Evolutionary conservation across 139 green algal species (phyloP).

Genomic region (Auxenochlorella protothecoides): DNA sequence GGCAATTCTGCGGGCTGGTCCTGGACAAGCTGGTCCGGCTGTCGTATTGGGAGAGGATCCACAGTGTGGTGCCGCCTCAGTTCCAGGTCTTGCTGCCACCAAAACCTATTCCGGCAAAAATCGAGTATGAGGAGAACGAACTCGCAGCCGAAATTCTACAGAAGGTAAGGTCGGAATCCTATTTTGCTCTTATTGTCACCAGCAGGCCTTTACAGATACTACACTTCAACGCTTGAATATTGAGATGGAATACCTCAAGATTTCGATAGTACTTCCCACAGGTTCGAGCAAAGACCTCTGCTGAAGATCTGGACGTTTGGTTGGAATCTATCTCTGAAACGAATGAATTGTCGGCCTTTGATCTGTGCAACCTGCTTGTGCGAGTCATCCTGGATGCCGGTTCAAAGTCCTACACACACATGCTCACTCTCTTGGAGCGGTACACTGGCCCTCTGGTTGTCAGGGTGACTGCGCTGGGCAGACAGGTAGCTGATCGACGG

Average conservation of each 20-base stretch:
- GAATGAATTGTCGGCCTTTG: too few relatives aligned
- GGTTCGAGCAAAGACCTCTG: constrained; percentile 13
- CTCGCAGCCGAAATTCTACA: too few relatives aligned
- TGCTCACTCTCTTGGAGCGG: constrained; percentile 63
- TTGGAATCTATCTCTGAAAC: background rate
- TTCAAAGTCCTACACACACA: constrained; percentile 75
- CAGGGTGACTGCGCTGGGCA: constrained; percentile 20
- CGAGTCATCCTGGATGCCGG: constrained; percentile 58
- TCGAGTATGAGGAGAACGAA: too few relatives aligned
- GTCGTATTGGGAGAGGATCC: constrained; percentile 37
- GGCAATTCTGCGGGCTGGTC: constrained; percentile 45
- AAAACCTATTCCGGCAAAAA: constrained; percentile 11
- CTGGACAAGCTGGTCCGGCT: constrained; percentile 58
- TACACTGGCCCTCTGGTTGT: constrained; percentile 45
- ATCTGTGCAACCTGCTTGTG: constrained; percentile 19
- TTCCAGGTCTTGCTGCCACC: constrained; percentile 51
- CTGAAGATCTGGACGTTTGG: constrained; percentile 18
- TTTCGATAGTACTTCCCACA: background rate
- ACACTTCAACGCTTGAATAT: too few relatives aligned
- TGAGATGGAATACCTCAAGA: too few relatives aligned
- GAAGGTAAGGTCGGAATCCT: too few relatives aligned
- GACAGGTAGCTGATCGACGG: constrained; percentile 7
- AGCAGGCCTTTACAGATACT: too few relatives aligned
- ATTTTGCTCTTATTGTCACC: too few relatives aligned
- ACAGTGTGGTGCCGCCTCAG: constrained; percentile 31